phyloP scores from a whole-genome alignment of 192 early-diverging fungal genomes.

The Coemansia sp. region DNA sequence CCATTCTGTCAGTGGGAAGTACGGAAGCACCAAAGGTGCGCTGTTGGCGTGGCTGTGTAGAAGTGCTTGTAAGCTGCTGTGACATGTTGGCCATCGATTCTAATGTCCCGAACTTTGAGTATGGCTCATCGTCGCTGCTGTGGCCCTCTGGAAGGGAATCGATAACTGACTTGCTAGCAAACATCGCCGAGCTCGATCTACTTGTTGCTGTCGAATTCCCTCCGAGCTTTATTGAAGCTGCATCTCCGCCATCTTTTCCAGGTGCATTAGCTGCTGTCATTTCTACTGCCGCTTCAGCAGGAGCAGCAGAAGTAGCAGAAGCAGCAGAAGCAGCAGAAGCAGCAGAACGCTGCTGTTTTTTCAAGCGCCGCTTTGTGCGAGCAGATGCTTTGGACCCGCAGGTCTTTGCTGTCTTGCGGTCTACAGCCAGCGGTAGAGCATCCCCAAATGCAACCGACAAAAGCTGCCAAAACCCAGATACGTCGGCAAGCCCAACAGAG shows the following conservation, averaged over 20 bases:
- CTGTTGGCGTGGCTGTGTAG: slow-evolving; percentile 14
- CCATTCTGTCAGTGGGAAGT: not conserved
- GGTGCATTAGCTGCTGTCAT: not conserved
- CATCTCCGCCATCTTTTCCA: not conserved
- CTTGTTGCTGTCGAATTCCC: slow-evolving; percentile 26
- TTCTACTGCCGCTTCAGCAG: not conserved
- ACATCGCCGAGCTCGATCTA: slow-evolving; percentile 48
- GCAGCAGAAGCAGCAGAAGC: not conserved
- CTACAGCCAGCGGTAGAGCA: slow-evolving; percentile 27
- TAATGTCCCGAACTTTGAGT: not conserved
- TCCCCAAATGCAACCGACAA: slow-evolving; percentile 39
- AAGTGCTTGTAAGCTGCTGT: slow-evolving; percentile 9
- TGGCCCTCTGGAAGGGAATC: slow-evolving; percentile 7
- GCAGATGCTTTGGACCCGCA: not conserved
- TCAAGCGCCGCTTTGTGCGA: not conserved
- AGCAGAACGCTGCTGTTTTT: not conserved
- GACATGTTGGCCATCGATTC: slow-evolving; percentile 3
- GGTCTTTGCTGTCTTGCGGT: slow-evolving; percentile 4
- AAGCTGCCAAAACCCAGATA: slow-evolving; percentile 49
- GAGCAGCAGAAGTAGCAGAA: not conserved
- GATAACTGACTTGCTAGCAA: slow-evolving; percentile 36
- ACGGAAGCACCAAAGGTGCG: not conserved
- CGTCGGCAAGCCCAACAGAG: slow-evolving; percentile 13
- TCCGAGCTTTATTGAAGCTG: not conserved
- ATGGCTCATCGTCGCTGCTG: slow-evolving; percentile 37